These are phyloP conservation scores for Poa annua DNA, from an alignment of 176 grass and related monocot genomes.

Conservation along the genomic window DNA sequence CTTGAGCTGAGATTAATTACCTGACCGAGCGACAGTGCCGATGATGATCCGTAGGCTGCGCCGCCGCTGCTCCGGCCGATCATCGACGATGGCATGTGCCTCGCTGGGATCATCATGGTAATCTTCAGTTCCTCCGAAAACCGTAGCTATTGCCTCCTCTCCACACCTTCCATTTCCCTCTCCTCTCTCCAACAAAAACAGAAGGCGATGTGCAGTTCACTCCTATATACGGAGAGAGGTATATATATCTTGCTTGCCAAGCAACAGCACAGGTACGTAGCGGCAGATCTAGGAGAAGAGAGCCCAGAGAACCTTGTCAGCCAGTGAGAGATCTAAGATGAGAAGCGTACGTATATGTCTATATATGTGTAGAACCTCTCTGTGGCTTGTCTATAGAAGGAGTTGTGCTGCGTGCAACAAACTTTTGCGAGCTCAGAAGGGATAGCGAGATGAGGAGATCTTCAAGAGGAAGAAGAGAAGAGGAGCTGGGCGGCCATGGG, in stretches of 20 bases:
- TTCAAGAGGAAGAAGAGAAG: conserved; percentile 11
- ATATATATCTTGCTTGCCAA: conserved; percentile 42
- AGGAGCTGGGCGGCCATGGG: conserved; percentile 49
- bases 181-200: background rate
- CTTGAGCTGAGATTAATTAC: conserved; percentile 40
- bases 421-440: conserved; percentile 46
- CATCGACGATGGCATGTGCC: conserved; percentile 83
- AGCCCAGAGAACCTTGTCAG: conserved; percentile 35
- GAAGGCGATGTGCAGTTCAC: conserved; percentile 10
- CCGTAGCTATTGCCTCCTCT: conserved; percentile 53
- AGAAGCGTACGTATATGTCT: conserved; percentile 41
- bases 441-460: conserved; percentile 29
- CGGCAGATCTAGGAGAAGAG: conserved; percentile 63
- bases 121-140: conserved; percentile 26
- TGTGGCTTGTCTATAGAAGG: conserved; percentile 21
- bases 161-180: conserved; percentile 47
- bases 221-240: conserved; percentile 34
- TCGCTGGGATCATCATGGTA: conserved; percentile 96
- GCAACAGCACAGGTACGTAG: conserved; percentile 44
- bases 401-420: conserved; percentile 36
- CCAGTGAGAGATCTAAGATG: conserved; percentile 57
- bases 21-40: conserved; percentile 85
- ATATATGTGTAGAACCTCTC: conserved; percentile 37
- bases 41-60: conserved; percentile 76
- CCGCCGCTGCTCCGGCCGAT: conserved; percentile 63